Evolutionary conservation across 1,139 yeast species (phyloP).

Genomic region (Suhomyces yuchorum): DNA sequence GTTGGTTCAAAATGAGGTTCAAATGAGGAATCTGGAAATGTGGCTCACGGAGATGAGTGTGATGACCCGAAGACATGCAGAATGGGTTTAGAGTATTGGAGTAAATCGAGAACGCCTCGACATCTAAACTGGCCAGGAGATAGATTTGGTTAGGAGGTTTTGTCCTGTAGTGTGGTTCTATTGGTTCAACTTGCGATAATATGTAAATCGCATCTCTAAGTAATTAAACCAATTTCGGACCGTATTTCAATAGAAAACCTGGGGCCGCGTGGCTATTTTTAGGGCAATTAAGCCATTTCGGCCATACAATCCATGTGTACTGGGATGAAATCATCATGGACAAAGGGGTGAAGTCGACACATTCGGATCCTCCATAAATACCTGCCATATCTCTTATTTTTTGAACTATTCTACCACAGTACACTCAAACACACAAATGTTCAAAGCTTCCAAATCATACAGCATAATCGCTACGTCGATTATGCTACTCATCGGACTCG

Average conservation of each 20-base stretch:
- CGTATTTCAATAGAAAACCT: slow-evolving; percentile 1
- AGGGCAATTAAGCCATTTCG: neutral
- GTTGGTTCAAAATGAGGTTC: too few species aligned
- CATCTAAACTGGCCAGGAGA: neutral
- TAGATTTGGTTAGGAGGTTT: neutral
- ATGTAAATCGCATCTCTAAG: neutral
- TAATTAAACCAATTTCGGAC: neutral
- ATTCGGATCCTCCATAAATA: neutral
- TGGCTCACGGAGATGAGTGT: neutral
- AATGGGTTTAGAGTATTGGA: neutral
- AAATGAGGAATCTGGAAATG: neutral
- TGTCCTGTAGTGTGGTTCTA: neutral
- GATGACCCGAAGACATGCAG: neutral
- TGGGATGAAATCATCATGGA: neutral
- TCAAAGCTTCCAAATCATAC: slow-evolving; percentile 2
- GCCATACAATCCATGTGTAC: neutral
- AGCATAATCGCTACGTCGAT: slow-evolving; percentile 3
- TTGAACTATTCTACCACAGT: neutral
- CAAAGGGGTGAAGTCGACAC: neutral
- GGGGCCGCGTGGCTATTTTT: slow-evolving; percentile 3
- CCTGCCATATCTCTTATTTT: neutral
- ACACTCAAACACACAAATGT: neutral
- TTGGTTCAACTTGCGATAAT: neutral
- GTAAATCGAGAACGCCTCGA: neutral
- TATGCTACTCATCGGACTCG: slow-evolving; percentile 6